Base-by-base conservation (phyloP, 2,329 filamentous ascomycete species). In the Cytospora piceicola region DNA sequence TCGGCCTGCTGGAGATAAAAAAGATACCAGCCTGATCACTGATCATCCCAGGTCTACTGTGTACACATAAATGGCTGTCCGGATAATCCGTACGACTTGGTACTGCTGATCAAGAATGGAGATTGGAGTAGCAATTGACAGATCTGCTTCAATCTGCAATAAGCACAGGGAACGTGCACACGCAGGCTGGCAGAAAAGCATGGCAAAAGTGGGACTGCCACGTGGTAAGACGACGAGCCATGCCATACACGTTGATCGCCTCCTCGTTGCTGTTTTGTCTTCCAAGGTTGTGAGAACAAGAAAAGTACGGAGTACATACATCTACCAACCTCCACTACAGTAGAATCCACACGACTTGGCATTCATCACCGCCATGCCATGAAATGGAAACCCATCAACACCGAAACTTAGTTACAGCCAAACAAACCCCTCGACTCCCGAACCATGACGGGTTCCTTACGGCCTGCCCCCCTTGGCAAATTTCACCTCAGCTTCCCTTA, bases 151-250 rank as follows among this genome's bases (percentile, higher is more conserved):
- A 60, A 65, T 55, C 63, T 60, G 53, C 61, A 58, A 32, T 58
- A 58, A 46, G 61, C 59, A 58, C 55, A 34, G 52, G 59, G 39
- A 42, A 55, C 52, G 49, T 58, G 46, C 54, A 59, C 30, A n/a
- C 49, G 56, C 42, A 59, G 27, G 27, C 27, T 29, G 27, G 27
- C 27, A 29, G 46, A 51, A 63, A 34, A 58, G 62, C 67, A 63
- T 67, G 65, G 63, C 67, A 68, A 22, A 24, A 63, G 65, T 67
- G 67, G 67, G 65, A 52, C 59, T 51, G 64, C 68, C 68, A 69
- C 68, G 67, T 69, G 68, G 68, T 61, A 59, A 54, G 36, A 55
- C 49, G 20, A 22, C 49, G 20, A 22, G 29, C 36, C 56, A 58
- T 57, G 63, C 66, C 63, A 65, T n/a, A n/a, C 63, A 67, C 57